Evolutionary conservation across 1,284 basidiomycete species (phyloP).

Genomic region (Leccinum subrobustum): DNA sequence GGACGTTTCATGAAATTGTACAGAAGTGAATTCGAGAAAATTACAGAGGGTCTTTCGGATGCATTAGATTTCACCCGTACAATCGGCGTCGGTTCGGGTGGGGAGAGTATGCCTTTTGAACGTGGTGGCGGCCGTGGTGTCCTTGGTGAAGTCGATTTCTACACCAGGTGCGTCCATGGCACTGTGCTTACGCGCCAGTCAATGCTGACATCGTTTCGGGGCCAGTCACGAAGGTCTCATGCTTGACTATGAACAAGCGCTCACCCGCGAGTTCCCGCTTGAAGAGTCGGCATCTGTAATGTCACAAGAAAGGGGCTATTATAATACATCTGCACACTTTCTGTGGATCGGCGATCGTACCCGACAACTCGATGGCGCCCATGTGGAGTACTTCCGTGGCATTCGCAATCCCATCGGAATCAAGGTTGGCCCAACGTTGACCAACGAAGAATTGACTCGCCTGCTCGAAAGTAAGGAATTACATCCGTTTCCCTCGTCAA

Average conservation of each 20-base stretch:
- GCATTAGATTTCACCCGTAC: conserved; percentile 93
- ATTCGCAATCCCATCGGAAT: conserved; percentile 96
- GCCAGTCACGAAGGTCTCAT: conserved; percentile 90
- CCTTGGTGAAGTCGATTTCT: conserved; percentile 91
- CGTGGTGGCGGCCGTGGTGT: conserved; percentile 69
- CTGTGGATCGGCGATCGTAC: conserved; percentile 98
- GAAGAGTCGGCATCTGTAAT: conserved; percentile 1
- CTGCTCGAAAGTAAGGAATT: conserved; percentile 74
- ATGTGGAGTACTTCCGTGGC: conserved; percentile 94
- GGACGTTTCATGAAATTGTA: conserved; percentile 6
- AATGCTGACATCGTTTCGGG: conserved; percentile 4
- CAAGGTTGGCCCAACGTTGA: conserved; percentile 93
- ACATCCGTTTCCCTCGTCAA: neutral
- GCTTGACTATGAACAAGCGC: conserved; percentile 90
- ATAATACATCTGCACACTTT: conserved; percentile 91
- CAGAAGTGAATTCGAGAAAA: conserved; percentile 81
- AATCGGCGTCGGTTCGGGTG: conserved; percentile 68
- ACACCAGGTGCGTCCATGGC: conserved; percentile 65
- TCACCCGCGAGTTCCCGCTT: conserved; percentile 67
- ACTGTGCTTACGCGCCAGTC: neutral
- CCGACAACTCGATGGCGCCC: conserved; percentile 89
- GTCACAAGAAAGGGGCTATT: conserved; percentile 46
- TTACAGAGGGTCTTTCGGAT: conserved; percentile 84
- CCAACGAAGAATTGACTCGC: conserved; percentile 74
- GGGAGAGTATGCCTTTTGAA: conserved; percentile 56